A percentile compares a stretch with the other conserved stretches of the same genome.
phyloP scores from a whole-genome alignment of 2,329 filamentous ascomycete species.

The Westerdykella aurantiaca region DNA sequence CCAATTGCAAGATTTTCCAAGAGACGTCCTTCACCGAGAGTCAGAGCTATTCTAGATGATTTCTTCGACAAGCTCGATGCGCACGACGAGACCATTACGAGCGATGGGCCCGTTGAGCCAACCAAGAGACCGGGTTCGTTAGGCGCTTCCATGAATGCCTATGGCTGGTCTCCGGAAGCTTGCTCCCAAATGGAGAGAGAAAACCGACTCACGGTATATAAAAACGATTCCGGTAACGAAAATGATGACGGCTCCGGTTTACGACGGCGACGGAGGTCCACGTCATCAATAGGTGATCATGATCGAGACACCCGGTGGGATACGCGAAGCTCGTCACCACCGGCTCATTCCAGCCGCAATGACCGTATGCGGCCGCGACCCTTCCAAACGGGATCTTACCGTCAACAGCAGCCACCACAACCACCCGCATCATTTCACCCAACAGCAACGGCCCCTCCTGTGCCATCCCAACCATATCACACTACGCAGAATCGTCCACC shows the following conservation, averaged over 20 bases:
- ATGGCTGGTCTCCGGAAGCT: conserved; percentile 78
- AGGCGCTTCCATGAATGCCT: conserved; percentile 68
- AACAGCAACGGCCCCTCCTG: neutral
- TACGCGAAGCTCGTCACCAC: neutral
- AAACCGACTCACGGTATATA: neutral
- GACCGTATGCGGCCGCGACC: too few relatives aligned
- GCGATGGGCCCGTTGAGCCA: conserved; percentile 35
- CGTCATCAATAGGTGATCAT: neutral
- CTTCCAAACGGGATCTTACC: neutral
- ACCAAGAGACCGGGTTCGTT: conserved; percentile 64
- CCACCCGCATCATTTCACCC: neutral
- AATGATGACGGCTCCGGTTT: neutral
- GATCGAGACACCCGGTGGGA: neutral
- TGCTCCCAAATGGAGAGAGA: conserved; percentile 71
- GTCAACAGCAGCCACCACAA: neutral
- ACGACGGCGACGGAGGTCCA: neutral
- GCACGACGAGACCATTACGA: conserved; percentile 40
- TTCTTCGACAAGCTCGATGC: conserved; percentile 57
- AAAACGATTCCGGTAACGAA: neutral
- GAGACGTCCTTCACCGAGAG: conserved; percentile 57
- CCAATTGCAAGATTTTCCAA: conserved; percentile 62
- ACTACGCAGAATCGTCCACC: neutral
- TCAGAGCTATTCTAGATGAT: conserved; percentile 65
- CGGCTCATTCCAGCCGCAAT: too few relatives aligned
- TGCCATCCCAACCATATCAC: neutral